Base-by-base conservation (phyloP, 495 filamentous ascomycete genomes). In the Annulohypoxylon stygium region DNA sequence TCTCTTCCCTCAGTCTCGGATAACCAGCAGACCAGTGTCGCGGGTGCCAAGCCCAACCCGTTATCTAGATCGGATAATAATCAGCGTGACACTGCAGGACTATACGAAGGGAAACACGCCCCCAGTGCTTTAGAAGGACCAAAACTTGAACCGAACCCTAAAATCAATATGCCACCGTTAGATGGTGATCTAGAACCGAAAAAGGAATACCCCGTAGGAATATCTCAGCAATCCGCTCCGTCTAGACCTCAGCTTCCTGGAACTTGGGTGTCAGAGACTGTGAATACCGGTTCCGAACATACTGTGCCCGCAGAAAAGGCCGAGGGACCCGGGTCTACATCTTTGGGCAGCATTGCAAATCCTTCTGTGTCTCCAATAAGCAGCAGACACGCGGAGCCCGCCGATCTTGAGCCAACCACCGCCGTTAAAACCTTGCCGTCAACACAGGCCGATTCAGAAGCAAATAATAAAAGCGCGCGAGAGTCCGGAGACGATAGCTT, bases 211-310 rank as follows among this genome's bases (percentile, higher is more conserved):
- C 57, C 60, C 5, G 72, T 61, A 50, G 67, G 68, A 18, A 37
- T 60, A 48, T 36, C 57, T 25, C 70, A 65, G 51, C 70, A 81
- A 34, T 54, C 73, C 3, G 61, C 74, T 45, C 47, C 60, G 23
- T 18, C 63, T 55, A 81, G 90, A 55, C 91, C 91, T 33, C 84
- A 83, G 37, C 77, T 93, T 36, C 90, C 91, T 16, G 90, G 90
- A 9, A 86, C 84, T 55, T 92, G 90, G 91, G 87, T 88, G 36
- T 87, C 89, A 14, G 90, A 86, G 75, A 86, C 85, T 30, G 82
- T 83, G 6, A 81, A 80, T 48, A 75, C 70, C 12, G 75, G 78
- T 25, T 73, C 74, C 4, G 78, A 81, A 25, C 39, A 30, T 2
- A 53, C 62, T 37, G 73, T 76, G 12, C 65, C 81, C 37, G 39